These are phyloP conservation scores for Solanum hybrid DNA, from an alignment of 305 asterid genomes.

Conservation along the genomic window DNA sequence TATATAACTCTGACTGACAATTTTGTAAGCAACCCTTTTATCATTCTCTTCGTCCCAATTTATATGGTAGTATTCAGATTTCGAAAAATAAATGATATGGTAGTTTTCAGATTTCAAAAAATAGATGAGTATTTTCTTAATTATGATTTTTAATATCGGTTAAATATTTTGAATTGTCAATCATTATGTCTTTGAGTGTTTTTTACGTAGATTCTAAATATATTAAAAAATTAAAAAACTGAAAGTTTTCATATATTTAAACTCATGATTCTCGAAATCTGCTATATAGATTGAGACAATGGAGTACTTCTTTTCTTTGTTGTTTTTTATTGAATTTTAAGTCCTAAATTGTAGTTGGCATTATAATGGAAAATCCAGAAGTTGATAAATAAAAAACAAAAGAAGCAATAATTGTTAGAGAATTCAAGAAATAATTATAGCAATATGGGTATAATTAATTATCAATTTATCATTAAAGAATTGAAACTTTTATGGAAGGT, in stretches of 20 bases:
- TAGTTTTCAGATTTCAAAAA: background rate
- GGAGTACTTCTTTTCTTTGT: background rate
- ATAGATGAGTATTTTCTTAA: background rate
- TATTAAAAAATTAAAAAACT: background rate
- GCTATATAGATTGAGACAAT: background rate
- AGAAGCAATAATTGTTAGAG: background rate
- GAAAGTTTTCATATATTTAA: no score
- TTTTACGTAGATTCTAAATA: background rate
- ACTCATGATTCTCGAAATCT: background rate
- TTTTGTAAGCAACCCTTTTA: background rate
- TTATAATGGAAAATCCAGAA: background rate
- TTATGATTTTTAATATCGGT: fast-evolving
- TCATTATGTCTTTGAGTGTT: fast-evolving
- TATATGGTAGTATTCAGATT: background rate
- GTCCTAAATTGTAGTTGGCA: background rate
- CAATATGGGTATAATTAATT: background rate
- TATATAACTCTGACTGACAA: background rate
- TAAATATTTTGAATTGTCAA: background rate
- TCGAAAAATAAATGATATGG: background rate
- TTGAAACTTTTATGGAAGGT: background rate
- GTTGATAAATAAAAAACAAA: background rate
- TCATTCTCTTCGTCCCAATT: background rate
- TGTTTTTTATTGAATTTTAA: background rate
- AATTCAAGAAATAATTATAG: background rate
- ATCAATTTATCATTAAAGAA: background rate